Evolutionary conservation across 164 flowering plant species (phyloP), one percentile per base, ranked within the genome.

Genomic region (Paratinospora sagittata): DNA sequence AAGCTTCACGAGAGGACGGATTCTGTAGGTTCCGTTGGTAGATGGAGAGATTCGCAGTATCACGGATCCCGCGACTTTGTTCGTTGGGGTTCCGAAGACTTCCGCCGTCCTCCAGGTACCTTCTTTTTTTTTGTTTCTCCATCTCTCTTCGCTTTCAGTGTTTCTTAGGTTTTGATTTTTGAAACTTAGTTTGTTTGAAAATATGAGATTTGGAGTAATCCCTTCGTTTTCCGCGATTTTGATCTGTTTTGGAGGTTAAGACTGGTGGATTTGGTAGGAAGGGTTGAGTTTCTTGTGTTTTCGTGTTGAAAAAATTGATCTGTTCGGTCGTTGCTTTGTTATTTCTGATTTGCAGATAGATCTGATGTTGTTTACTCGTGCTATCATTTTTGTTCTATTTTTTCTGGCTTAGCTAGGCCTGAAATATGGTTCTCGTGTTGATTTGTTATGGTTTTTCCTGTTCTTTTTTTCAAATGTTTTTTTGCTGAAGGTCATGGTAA

Each of bases 401-500:
- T 55, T 55, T n/a, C 3, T 55, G 21, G 61, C 10, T 19, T 55
- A 55, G 61, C 24, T 55, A 55, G 26, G 26, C 10, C 24, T 21
- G 61, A n/a, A n/a, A 55, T 55, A n/a, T 55, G 61, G 61, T 55
- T 55, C 61, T 55, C 10, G 61, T 55, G 21, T 52, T 52, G 19
- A 52, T 52, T 17, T 52, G 60, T n/a, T 8, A n/a, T 82, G 73
- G 72, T 73, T 72, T 52, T 72, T 71, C 41, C 55, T 33, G 0
- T 66, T 76, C 68, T 26, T 70, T 75, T n/a, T 68, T 78, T 71
- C 33, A 72, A 70, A 70, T 74, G 21, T 70, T 23, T 83, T 78
- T 81, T 74, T 81, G 75, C 78, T 87, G 87, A 82, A 94, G 98
- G 93, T 81, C 85, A 89, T 83, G 85, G 86, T 80, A 88, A 84